Evolutionary conservation across 306 rosid genomes (phyloP).

Genomic region (Medicago arabica): DNA sequence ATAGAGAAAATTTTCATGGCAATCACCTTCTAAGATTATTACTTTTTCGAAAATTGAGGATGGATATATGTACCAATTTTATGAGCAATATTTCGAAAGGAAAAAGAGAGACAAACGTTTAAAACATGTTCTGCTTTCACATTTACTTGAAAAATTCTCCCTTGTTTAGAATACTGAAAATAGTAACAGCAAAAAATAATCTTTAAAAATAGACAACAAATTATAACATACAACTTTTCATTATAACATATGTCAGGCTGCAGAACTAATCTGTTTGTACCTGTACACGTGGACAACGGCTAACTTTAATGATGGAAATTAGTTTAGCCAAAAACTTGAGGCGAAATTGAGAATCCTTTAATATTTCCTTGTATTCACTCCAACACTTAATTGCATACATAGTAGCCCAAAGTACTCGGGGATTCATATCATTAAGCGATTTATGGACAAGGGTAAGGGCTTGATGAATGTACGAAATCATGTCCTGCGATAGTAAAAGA

Average conservation of each 20-base stretch:
- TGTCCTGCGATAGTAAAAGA: conserved; percentile 18
- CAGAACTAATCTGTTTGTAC: conserved; percentile 26
- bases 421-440: conserved; percentile 22
- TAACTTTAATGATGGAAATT: not conserved
- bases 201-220: not conserved
- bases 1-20: not conserved
- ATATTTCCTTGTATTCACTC: not conserved
- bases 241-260: not conserved
- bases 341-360: not conserved
- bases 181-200: not conserved
- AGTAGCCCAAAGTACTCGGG: conserved; percentile 38
- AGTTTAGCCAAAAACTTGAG: conserved; percentile 3
- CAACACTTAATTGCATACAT: not conserved
- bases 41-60: conserved; percentile 7
- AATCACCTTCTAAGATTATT: conserved; percentile 11
- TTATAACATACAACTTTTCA: not conserved
- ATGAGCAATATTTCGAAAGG: not conserved
- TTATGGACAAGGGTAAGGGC: not conserved
- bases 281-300: conserved; percentile 8
- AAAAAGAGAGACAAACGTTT: not conserved
- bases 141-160: not conserved
- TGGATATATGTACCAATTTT: not conserved
- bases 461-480: not conserved
- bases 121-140: not conserved
- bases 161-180: not conserved